A percentile compares a stretch with the other conserved stretches of the same genome.
phyloP scores from a whole-genome alignment of 2,329 filamentous ascomycete genomes.

The Eurotiales sp. region DNA sequence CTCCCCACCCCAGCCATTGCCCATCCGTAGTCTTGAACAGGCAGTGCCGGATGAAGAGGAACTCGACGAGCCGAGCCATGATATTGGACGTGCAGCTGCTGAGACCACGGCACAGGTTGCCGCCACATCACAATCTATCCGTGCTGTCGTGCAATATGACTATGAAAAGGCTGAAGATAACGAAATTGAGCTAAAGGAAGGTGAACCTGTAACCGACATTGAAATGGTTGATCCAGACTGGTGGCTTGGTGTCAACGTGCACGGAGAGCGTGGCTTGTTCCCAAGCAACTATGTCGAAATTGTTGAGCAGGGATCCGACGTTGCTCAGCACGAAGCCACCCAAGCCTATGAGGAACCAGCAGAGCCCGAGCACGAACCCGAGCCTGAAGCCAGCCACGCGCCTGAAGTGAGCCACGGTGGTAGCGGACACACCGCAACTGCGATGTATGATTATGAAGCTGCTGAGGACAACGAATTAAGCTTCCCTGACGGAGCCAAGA shows the following conservation, averaged over 20 bases:
- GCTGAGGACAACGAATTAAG: constrained; percentile 85
- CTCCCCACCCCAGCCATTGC: constrained; percentile 48
- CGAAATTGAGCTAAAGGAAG: constrained; percentile 85
- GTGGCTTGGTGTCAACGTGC: constrained; percentile 92
- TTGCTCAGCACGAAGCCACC: constrained; percentile 22
- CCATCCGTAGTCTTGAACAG: constrained; percentile 59
- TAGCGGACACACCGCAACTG: constrained; percentile 67
- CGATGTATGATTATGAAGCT: constrained; percentile 93
- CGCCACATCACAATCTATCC: constrained; percentile 57
- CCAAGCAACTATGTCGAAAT: constrained; percentile 96
- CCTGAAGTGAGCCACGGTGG: constrained; percentile 21
- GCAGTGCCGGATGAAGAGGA: constrained; percentile 63
- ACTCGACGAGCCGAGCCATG: constrained; percentile 57
- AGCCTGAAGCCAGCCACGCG: constrained; percentile 14
- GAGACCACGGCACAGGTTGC: constrained; percentile 51
- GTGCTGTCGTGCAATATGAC: constrained; percentile 83
- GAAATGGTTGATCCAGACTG: constrained; percentile 98
- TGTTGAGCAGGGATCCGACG: constrained; percentile 54
- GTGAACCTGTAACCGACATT: constrained; percentile 83
- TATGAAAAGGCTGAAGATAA: constrained; percentile 98
- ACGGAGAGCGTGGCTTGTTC: constrained; percentile 84
- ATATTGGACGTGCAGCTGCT: constrained; percentile 58
- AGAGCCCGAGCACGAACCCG: constrained; percentile 32
- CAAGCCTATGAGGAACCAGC: background rate
- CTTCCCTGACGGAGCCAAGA: constrained; percentile 84